Evolutionary conservation across 306 rosid genomes (phyloP).

Genomic region (Prunus dulcis): DNA sequence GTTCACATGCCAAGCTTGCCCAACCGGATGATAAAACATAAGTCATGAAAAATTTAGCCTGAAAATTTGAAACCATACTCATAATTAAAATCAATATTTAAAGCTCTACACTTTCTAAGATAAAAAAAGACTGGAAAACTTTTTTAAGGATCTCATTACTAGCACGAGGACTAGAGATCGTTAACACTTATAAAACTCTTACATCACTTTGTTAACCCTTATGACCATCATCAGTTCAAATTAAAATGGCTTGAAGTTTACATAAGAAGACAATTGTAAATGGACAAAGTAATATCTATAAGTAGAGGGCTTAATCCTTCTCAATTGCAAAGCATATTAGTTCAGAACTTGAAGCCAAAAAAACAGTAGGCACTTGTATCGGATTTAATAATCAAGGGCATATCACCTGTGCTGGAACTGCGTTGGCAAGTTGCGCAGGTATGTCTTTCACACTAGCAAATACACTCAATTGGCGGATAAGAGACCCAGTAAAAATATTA

Average conservation of each 20-base stretch:
- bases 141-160: neutral
- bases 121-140: neutral
- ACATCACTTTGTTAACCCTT: neutral
- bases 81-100: neutral
- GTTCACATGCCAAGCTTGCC: constrained; percentile 86
- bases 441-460: constrained; percentile 69
- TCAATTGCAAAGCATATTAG: neutral
- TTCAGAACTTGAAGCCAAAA: neutral
- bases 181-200: neutral
- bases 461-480: constrained; percentile 55
- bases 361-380: neutral
- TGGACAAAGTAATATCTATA: neutral
- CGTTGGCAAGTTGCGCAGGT: constrained; percentile 76
- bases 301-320: neutral
- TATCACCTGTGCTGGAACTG: constrained; percentile 85
- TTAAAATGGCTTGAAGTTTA: neutral
- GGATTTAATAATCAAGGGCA: constrained; percentile 8
- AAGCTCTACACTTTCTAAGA: neutral
- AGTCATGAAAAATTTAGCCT: constrained; percentile 86
- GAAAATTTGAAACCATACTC: constrained; percentile 13
- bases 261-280: constrained; percentile 1
- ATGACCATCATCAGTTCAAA: neutral
- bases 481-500: constrained; percentile 78
- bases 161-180: neutral
- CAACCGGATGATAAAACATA: constrained; percentile 95